These are phyloP conservation scores for Cercophora samala DNA, from an alignment of 495 filamentous ascomycete species.

Conservation along the genomic window DNA sequence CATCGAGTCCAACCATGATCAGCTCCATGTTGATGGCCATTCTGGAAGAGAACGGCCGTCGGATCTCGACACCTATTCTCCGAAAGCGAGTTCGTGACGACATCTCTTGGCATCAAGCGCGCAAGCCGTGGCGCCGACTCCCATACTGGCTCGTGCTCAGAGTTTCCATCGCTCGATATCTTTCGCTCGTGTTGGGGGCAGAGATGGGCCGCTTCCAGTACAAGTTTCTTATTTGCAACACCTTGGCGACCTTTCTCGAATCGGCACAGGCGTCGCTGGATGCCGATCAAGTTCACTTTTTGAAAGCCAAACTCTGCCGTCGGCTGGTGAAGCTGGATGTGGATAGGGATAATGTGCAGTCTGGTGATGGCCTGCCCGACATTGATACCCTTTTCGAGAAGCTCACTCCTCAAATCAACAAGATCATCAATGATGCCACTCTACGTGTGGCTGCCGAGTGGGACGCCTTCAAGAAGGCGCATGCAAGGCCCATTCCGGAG, in stretches of 20 bases:
- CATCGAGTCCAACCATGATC: constrained; percentile 51
- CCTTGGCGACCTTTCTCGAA: constrained; percentile 44
- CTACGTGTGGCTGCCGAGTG: constrained; percentile 26
- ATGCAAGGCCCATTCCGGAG: constrained; percentile 35
- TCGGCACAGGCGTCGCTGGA: constrained; percentile 11
- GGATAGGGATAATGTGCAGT: constrained; percentile 23
- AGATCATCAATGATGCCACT: constrained; percentile 19
- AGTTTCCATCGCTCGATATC: constrained; percentile 49
- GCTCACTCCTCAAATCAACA: constrained; percentile 22
- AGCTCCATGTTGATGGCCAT: constrained; percentile 55
- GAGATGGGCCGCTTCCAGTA: constrained; percentile 51
- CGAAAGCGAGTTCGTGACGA: constrained; percentile 61
- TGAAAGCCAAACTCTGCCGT: constrained; percentile 56
- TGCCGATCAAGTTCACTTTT: constrained; percentile 27
- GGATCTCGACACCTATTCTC: constrained; percentile 32
- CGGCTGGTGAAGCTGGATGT: constrained; percentile 59
- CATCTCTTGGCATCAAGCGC: constrained; percentile 44
- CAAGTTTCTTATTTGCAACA: constrained; percentile 53
- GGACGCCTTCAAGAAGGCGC: constrained; percentile 28
- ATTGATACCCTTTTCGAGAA: constrained; percentile 22
- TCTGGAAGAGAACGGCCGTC: constrained; percentile 51
- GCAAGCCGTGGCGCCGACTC: constrained; percentile 55
- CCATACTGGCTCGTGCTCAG: constrained; percentile 60
- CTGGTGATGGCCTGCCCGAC: background rate
- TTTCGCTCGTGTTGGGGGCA: constrained; percentile 44